Percentiles rank a stretch among this genome's conserved stretches.
Conservation (phyloP, 257 asterid species). For the Thymus mandschuricus region DNA sequence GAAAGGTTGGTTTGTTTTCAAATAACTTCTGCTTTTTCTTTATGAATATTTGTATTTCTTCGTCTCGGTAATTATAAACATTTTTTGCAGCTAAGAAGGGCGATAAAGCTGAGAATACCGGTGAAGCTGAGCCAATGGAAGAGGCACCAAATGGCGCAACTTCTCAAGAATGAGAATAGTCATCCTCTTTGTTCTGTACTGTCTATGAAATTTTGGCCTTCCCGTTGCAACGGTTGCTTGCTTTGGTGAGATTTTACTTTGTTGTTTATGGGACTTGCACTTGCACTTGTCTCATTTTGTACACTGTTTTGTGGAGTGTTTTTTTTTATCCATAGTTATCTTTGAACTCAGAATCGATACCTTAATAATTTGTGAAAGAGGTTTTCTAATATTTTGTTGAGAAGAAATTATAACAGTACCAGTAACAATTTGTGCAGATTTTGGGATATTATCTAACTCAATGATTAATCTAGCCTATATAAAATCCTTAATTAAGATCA, state of each 20-base stretch:
- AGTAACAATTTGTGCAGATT: no score
- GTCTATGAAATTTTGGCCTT: conserved; percentile 40
- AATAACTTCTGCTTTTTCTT: background rate
- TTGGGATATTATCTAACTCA: no score
- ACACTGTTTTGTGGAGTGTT: conserved; percentile 25
- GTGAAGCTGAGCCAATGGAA: conserved; percentile 59
- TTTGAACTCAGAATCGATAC: conserved; percentile 2
- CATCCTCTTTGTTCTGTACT: conserved; percentile 15
- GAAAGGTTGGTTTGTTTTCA: conserved; percentile 60
- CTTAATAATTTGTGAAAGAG: background rate
- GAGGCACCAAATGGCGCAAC: conserved; percentile 39
- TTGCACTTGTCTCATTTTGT: conserved; percentile 18
- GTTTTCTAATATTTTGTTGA: no score
- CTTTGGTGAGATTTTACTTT: conserved; percentile 3
- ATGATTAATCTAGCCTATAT: no score
- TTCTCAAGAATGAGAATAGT: conserved; percentile 33
- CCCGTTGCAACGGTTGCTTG: conserved; percentile 29
- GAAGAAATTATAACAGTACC: background rate
- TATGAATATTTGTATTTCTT: background rate
- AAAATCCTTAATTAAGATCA: no score
- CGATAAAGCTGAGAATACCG: conserved; percentile 57
- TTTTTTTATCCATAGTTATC: conserved; percentile 25
- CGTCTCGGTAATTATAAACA: background rate
- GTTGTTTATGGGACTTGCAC: conserved; percentile 3
- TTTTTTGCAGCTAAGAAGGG: conserved; percentile 67